Base-by-base conservation (phyloP, 331 rosid genomes). In the Arachis monticola region DNA sequence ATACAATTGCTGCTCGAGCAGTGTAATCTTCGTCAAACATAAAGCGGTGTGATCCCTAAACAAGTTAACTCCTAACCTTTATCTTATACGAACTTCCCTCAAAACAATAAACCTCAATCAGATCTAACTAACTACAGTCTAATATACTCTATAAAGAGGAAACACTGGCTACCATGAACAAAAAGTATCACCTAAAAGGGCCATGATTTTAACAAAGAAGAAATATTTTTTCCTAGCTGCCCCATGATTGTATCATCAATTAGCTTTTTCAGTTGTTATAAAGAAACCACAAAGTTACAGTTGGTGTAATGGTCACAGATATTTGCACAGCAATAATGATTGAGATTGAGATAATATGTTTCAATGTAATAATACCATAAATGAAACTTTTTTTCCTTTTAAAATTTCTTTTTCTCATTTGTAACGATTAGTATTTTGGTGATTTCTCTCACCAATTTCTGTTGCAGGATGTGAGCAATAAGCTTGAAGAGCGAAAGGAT, bases 401-500 rank as follows among this genome's bases (percentile, higher is more conserved):
- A 17, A 17, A 17, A 17, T 17, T 17, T 17, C 9, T 62, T 78
- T 75, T 73, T 9, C n/a, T 11, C 38, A 27, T 58, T 2, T 4
- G 51, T 71, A 66, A 51, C 58, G 48, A 14, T 75, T 77, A 46
- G 2, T 42, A 31, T 57, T 74, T 50, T 71, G 47, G 35, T 5
- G 13, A 14, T 31, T 61, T 53, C 68, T 67, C 30, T 52, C 60
- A 59, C 45, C 66, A 61, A 44, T 58, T 45, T 79, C 75, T 75
- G 70, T 64, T 59, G 68, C 80, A 94, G 99, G 99, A 92, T 79
- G 95, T 94, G 78, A 87, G 97, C 87, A 79, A 31, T 70, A 91
- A 83, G 86, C 97, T 94, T 77, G 99, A 94, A 64, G 99, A 94
- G 85, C 99, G 92, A 74, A 94, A 94, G 83, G 93, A 92, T 65